Base-by-base conservation (phyloP, 2,329 filamentous ascomycete genomes). In the Cladosporium sp. region DNA sequence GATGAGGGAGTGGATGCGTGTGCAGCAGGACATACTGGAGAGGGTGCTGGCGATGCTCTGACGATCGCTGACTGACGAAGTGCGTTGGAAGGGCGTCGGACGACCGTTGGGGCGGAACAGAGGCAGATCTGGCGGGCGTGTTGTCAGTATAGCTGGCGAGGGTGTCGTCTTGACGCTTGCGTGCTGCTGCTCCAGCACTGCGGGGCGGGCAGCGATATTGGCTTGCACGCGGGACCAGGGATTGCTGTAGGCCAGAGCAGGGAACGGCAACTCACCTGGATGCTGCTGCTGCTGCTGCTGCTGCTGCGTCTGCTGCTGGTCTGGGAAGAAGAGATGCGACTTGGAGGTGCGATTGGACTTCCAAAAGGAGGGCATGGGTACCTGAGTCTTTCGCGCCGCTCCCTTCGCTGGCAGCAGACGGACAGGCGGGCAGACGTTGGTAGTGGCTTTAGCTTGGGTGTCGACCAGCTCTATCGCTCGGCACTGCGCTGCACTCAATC, bases 341-440 rank as follows among this genome's bases (percentile, higher is more conserved):
- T 55, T 45, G 40, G 52, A 55, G 40, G 40, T 32, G 19, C 52
- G 52, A 45, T 32, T 55, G 40, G 40, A 47, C 52, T 47, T 47
- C 52, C 52, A 55, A 47, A 55, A 55, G 34, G 51, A 54, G 51
- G 52, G 52, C 52, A 55, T 55, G 39, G 36, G 37, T 40, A 44
- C 25, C n/a, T 20, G 52, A 36, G 15, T 55, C 40, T 55, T 25
- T 35, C 39, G 51, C 39, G 52, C 52, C 40, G 52, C 52, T 36
- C 32, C 39, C 52, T 32, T 45, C 40, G 39, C 51, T 55, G 51
- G 35, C 50, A 42, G 39, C 39, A 42, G 39, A 24, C 39, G 39
- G 39, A n/a, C n/a, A n/a, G 28, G 28, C 28, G 28, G 28, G 28
- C 28, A 32, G 51, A 54, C 52, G 52, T 55, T 55, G 52, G 28